Evolutionary conservation across 306 rosid species (phyloP).

Genomic region (Fagus crenata): DNA sequence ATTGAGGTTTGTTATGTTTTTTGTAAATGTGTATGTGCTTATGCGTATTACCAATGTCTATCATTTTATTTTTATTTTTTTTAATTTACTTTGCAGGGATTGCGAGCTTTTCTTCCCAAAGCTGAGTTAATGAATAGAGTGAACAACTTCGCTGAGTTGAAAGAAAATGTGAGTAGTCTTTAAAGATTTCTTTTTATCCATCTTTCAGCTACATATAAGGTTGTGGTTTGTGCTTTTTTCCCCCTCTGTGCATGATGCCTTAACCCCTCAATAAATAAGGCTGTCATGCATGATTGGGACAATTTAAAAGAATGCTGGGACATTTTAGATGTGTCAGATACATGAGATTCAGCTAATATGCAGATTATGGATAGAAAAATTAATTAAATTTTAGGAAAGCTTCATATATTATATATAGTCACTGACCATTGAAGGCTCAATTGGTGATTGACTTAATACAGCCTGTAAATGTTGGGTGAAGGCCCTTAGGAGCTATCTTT

Average conservation of each 20-base stretch:
- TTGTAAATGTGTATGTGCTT: conserved; percentile 1
- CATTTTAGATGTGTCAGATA: not conserved
- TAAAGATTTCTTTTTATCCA: not conserved
- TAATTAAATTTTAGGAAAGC: not conserved
- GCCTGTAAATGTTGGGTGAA: not conserved
- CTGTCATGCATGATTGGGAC: not conserved
- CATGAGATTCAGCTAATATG: not conserved
- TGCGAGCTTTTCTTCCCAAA: conserved; percentile 88
- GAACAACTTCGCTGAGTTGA: conserved; percentile 75
- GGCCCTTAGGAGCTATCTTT: not conserved
- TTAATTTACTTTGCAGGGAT: conserved; percentile 58
- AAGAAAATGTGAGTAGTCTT: conserved; percentile 62
- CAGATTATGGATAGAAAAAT: not conserved
- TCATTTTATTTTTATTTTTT: not conserved
- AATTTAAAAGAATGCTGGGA: not conserved
- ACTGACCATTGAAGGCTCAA: not conserved
- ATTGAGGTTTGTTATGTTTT: conserved; percentile 65
- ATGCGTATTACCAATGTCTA: conserved; percentile 14
- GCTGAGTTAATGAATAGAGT: conserved; percentile 73
- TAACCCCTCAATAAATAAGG: not conserved
- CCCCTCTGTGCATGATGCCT: not conserved
- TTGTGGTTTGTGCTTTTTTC: not conserved
- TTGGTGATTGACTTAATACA: not conserved
- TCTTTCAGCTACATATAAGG: not conserved
- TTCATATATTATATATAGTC: not conserved